A percentile compares a stretch with the other conserved stretches of the same genome.
phyloP scores from a whole-genome alignment of 1,284 basidiomycete species.

The Marasmius tenuissimus region DNA sequence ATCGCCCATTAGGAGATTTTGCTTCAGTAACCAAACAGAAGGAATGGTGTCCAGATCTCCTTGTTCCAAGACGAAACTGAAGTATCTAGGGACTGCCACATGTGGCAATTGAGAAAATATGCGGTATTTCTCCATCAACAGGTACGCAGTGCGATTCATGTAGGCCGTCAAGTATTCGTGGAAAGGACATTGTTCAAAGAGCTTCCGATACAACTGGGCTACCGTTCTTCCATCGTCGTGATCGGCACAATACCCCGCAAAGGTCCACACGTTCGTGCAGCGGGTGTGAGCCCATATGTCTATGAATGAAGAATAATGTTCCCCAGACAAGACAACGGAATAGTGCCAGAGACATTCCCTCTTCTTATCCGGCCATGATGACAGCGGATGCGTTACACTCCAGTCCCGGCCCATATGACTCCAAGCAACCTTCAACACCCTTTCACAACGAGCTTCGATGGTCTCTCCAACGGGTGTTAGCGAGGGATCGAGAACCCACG shows the following conservation, averaged over 20 bases:
- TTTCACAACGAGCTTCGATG: not conserved
- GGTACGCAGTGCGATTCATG: conserved; percentile 16
- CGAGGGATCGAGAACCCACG: conserved; percentile 26
- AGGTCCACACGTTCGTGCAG: no score
- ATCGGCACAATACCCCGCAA: conserved; percentile 31
- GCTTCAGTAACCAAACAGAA: conserved; percentile 42
- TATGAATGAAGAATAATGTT: conserved; percentile 16
- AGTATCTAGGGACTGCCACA: conserved; percentile 25
- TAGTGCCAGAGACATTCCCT: conserved; percentile 15
- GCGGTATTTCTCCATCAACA: conserved; percentile 24
- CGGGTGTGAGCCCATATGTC: conserved; percentile 13
- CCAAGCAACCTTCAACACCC: not conserved
- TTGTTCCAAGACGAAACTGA: conserved; percentile 16
- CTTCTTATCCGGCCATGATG: conserved; percentile 11
- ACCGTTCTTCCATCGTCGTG: conserved; percentile 19
- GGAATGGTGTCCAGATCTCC: conserved; percentile 3
- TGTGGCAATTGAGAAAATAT: conserved; percentile 1
- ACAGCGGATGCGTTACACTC: not conserved
- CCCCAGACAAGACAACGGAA: conserved; percentile 7
- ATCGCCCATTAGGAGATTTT: conserved; percentile 22
- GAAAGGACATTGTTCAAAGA: conserved; percentile 30
- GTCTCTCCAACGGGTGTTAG: conserved; percentile 1
- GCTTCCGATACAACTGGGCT: conserved; percentile 17
- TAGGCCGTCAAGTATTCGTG: conserved; percentile 32
- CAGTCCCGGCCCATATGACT: not conserved